Conservation (phyloP, 2,329 filamentous ascomycete species). For the Botrytis hyacinthi region DNA sequence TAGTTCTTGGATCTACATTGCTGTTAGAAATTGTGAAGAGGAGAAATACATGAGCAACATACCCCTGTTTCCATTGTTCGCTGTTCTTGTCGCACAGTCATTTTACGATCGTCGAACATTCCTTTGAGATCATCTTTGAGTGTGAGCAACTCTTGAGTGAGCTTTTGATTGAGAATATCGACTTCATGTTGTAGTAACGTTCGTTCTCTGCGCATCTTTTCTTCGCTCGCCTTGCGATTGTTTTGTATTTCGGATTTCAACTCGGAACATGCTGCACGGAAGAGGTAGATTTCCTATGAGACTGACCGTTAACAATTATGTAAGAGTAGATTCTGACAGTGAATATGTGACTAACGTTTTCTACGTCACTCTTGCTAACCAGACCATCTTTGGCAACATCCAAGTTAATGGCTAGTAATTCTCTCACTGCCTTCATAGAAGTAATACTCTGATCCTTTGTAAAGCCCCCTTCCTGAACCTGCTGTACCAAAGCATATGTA, state of each 20-base stretch:
- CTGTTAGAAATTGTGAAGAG: background rate
- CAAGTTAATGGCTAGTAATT: constrained; percentile 73
- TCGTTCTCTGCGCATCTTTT: constrained; percentile 78
- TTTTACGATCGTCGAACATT: constrained; percentile 94
- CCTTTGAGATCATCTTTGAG: constrained; percentile 91
- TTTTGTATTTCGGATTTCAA: constrained; percentile 83
- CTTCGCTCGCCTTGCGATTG: constrained; percentile 71
- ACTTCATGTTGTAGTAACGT: constrained; percentile 89
- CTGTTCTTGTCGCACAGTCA: constrained; percentile 86
- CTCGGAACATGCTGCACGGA: constrained; percentile 90
- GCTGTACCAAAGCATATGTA: constrained; percentile 82
- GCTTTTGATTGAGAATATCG: constrained; percentile 83
- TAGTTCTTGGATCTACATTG: constrained; percentile 75
- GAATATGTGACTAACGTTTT: constrained; percentile 56
- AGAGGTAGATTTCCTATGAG: constrained; percentile 76
- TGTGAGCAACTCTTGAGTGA: constrained; percentile 77
- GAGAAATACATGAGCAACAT: constrained; percentile 37
- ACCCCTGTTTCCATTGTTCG: constrained; percentile 78
- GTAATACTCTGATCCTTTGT: constrained; percentile 72
- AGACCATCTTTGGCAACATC: constrained; percentile 75
- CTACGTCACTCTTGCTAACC: constrained; percentile 87
- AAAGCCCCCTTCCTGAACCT: constrained; percentile 71
- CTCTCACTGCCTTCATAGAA: constrained; percentile 88
- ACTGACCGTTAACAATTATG: background rate
- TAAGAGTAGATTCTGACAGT: background rate